phyloP scores from a whole-genome alignment of 257 asterid species.

The Plantago elongata region DNA sequence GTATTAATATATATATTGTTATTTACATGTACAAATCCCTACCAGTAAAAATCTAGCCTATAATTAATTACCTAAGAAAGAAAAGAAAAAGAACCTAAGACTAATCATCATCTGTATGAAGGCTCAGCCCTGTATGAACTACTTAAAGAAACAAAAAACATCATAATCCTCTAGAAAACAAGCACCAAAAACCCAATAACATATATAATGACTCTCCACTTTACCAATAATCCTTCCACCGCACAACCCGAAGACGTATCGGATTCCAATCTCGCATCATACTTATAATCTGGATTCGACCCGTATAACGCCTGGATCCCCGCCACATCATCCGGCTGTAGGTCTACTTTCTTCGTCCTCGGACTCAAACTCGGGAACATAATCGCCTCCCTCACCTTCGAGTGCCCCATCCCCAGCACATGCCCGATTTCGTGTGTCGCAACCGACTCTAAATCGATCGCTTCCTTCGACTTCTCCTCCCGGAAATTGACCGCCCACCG shows the following conservation, averaged over 20 bases:
- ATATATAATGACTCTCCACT: slow-evolving; percentile 29
- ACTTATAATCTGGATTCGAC: slow-evolving; percentile 63
- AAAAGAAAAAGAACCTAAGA: background rate
- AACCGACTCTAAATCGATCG: slow-evolving; percentile 91
- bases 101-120: background rate
- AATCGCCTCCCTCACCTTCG: slow-evolving; percentile 70
- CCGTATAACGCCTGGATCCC: slow-evolving; percentile 80
- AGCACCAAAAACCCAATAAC: slow-evolving; percentile 11
- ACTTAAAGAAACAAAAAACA: background rate
- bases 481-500: slow-evolving; percentile 75
- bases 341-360: slow-evolving; percentile 66
- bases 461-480: slow-evolving; percentile 47
- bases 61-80: background rate
- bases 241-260: slow-evolving; percentile 54
- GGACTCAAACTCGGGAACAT: slow-evolving; percentile 88
- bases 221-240: slow-evolving; percentile 20
- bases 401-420: slow-evolving; percentile 80
- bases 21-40: slow-evolving; percentile 1
- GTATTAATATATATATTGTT: background rate
- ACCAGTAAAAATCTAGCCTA: too few relatives aligned
- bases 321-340: slow-evolving; percentile 73
- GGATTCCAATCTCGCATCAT: slow-evolving; percentile 44
- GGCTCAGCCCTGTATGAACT: background rate
- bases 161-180: slow-evolving; percentile 30
- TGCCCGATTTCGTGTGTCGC: slow-evolving; percentile 96